Percentiles rank a stretch among this genome's conserved stretches.
phyloP scores from a whole-genome alignment of 1,284 basidiomycete genomes.

The Kwoniella shivajii region DNA sequence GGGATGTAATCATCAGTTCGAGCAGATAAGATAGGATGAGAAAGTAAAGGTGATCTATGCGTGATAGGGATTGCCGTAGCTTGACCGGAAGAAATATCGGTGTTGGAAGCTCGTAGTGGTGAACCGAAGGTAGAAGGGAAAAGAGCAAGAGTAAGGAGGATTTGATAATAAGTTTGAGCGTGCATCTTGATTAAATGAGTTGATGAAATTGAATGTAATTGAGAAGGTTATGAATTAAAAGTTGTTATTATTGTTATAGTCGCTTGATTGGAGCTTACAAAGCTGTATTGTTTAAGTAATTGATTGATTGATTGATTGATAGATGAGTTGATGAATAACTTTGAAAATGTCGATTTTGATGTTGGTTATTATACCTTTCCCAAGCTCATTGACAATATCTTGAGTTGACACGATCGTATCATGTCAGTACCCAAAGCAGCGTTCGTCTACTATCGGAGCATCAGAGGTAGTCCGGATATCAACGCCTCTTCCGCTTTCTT shows the following conservation, averaged over 20 bases:
- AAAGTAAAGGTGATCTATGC: conserved; percentile 9
- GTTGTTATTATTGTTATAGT: too few species aligned
- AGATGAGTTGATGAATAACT: neutral
- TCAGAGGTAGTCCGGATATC: neutral
- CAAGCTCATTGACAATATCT: neutral
- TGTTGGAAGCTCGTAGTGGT: neutral
- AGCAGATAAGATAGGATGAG: conserved; percentile 13
- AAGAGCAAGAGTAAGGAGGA: conserved; percentile 8
- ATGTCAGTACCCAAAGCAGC: neutral
- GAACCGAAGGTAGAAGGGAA: conserved; percentile 7
- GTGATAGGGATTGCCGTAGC: conserved; percentile 11
- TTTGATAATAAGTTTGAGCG: neutral
- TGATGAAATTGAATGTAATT: too few species aligned
- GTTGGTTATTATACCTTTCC: neutral
- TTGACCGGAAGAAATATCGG: neutral
- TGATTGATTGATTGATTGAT: neutral
- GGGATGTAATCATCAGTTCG: conserved; percentile 7
- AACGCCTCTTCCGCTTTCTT: too few species aligned
- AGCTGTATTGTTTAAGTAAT: too few species aligned
- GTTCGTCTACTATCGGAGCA: too few species aligned
- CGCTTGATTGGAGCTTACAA: too few species aligned
- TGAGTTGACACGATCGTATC: too few species aligned
- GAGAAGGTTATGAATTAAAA: too few species aligned
- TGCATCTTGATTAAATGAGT: conserved; percentile 3
- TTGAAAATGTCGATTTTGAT: too few species aligned